phyloP scores from a whole-genome alignment of 129 eudicot species.

The Flaveria linearis region DNA sequence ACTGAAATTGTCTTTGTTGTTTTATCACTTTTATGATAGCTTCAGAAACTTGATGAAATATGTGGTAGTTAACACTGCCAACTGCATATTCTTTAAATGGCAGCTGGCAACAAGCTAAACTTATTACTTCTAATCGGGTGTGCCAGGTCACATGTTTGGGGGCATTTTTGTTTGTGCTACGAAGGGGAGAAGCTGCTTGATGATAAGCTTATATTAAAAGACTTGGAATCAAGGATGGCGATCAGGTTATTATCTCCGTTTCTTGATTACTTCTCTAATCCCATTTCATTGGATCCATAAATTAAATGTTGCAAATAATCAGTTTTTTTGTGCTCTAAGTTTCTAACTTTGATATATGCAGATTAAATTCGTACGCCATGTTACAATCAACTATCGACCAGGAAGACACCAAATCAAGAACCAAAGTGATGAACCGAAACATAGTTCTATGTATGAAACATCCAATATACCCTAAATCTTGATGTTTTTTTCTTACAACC shows the following conservation, averaged over 20 bases:
- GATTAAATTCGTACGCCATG: constrained; percentile 42
- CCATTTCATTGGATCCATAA: background rate
- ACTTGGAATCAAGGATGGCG: constrained; percentile 65
- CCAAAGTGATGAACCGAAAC: constrained; percentile 30
- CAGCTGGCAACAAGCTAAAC: constrained; percentile 15
- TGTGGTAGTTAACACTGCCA: constrained; percentile 10
- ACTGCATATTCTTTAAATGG: constrained; percentile 6
- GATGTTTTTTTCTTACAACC: background rate
- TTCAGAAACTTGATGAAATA: background rate
- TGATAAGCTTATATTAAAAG: constrained; percentile 45
- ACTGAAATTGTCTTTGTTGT: background rate
- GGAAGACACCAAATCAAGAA: constrained; percentile 30
- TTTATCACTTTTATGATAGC: background rate
- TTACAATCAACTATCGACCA: constrained; percentile 37
- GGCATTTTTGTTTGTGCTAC: constrained; percentile 59
- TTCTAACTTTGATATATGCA: constrained; percentile 18
- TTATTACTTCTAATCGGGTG: background rate
- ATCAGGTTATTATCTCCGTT: constrained; percentile 44
- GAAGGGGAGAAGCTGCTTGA: constrained; percentile 50
- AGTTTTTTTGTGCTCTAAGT: background rate
- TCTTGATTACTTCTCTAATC: constrained; percentile 11
- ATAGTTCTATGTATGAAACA: constrained; percentile 34
- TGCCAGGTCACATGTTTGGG: constrained; percentile 62
- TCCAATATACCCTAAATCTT: background rate
- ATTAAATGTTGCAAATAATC: background rate